phyloP scores from a whole-genome alignment of 306 rosid species.

The Quercus aquifolioides region DNA sequence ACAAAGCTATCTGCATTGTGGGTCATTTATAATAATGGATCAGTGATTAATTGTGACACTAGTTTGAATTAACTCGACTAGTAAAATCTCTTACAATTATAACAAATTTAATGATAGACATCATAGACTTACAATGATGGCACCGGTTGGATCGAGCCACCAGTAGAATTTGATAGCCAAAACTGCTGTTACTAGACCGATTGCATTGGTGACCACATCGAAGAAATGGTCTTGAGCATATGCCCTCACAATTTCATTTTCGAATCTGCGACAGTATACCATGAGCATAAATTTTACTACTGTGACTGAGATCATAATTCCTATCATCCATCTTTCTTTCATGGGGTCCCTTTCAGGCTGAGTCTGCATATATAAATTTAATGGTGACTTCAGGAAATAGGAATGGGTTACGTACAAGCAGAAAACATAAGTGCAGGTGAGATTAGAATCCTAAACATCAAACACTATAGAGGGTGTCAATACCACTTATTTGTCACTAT shows the following conservation, averaged over 20 bases:
- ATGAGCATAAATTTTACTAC: constrained; percentile 54
- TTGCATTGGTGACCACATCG: constrained; percentile 80
- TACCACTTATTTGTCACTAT: no score
- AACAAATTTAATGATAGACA: neutral
- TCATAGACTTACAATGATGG: constrained; percentile 49
- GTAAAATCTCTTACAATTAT: no score
- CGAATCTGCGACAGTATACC: constrained; percentile 76
- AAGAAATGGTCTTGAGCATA: constrained; percentile 93
- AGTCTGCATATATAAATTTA: constrained; percentile 32
- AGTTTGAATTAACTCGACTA: accelerated
- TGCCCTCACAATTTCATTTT: constrained; percentile 74
- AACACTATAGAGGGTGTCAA: no score
- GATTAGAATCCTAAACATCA: no score
- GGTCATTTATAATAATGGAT: neutral
- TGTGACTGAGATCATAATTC: constrained; percentile 73
- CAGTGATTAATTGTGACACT: neutral
- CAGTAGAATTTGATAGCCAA: constrained; percentile 76
- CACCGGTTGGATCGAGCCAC: constrained; percentile 94
- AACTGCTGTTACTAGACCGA: constrained; percentile 75
- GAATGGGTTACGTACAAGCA: neutral
- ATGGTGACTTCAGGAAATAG: neutral
- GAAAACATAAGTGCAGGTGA: no score
- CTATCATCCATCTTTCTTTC: constrained; percentile 88
- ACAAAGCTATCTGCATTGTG: constrained; percentile 68
- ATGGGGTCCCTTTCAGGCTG: constrained; percentile 60